phyloP scores from a whole-genome alignment of 2,329 filamentous ascomycete species.

The Chalaropsis ovoidea region DNA sequence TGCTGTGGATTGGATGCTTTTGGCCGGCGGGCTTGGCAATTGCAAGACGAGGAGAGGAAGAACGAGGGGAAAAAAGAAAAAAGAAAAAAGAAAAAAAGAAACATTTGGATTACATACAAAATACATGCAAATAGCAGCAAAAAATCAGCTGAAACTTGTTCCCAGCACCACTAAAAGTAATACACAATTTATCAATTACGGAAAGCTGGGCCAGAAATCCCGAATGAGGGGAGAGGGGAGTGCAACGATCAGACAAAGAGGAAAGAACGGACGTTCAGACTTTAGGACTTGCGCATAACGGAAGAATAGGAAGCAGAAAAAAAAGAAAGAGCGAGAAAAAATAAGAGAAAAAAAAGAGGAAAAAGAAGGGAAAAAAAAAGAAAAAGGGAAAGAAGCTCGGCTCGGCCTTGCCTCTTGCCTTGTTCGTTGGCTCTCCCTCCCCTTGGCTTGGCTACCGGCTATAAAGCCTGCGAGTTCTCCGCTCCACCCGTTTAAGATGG shows the following conservation, averaged over 20 bases:
- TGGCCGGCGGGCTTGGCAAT: not conserved
- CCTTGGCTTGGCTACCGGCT: not conserved
- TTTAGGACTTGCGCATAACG: not conserved
- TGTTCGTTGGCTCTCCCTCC: not conserved
- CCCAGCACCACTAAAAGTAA: no score
- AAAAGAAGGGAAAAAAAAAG: not conserved
- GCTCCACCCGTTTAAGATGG: not conserved
- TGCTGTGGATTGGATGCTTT: slow-evolving; percentile 7
- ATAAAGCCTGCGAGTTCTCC: slow-evolving; percentile 6
- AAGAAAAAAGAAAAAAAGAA: not conserved
- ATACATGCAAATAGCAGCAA: slow-evolving; percentile 2
- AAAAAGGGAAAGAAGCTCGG: slow-evolving; percentile 4
- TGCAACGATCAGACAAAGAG: not conserved
- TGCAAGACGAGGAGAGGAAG: not conserved
- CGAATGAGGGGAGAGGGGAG: not conserved
- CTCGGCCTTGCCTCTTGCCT: slow-evolving; percentile 3
- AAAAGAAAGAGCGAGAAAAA: not conserved
- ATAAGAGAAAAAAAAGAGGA: not conserved
- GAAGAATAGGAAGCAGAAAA: not conserved
- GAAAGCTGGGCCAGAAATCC: not conserved
- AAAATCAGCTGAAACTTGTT: not conserved
- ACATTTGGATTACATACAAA: slow-evolving; percentile 2
- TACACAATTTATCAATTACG: not conserved
- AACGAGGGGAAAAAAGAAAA: no score
- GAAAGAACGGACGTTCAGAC: not conserved